These are phyloP conservation scores for Sarocladiaceae sp. DNA, from an alignment of 2,329 filamentous ascomycete species.

Conservation along the genomic window DNA sequence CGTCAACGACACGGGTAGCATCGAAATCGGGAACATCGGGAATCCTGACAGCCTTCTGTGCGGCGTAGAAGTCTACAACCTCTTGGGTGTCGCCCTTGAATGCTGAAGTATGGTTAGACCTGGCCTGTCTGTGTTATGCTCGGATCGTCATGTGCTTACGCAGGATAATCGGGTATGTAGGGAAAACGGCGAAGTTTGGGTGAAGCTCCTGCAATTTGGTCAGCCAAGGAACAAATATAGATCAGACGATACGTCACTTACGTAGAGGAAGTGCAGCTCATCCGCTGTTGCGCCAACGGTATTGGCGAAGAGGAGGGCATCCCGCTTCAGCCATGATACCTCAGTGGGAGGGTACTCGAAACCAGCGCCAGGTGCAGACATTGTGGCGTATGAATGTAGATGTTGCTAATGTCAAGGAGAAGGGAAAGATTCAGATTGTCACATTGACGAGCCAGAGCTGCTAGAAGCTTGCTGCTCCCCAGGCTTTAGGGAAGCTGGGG, in stretches of 20 bases:
- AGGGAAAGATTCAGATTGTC: neutral
- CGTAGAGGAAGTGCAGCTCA: slow-evolving; percentile 90
- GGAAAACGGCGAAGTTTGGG: slow-evolving; percentile 81
- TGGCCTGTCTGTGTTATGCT: neutral
- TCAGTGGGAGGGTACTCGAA: slow-evolving; percentile 74
- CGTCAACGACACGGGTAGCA: slow-evolving; percentile 70
- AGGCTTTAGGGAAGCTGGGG: slow-evolving; percentile 5
- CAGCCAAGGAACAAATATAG: neutral
- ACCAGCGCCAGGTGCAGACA: slow-evolving; percentile 56
- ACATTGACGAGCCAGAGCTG: neutral
- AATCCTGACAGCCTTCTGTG: slow-evolving; percentile 62
- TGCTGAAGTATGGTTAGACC: slow-evolving; percentile 32
- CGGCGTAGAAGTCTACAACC: slow-evolving; percentile 79
- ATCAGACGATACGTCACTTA: slow-evolving; percentile 38
- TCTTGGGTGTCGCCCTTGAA: slow-evolving; percentile 77
- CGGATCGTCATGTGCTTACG: slow-evolving; percentile 34
- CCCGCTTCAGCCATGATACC: slow-evolving; percentile 83
- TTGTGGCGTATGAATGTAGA: slow-evolving; percentile 13
- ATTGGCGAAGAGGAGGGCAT: slow-evolving; percentile 84
- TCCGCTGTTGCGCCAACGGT: slow-evolving; percentile 82
- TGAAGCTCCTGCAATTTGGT: slow-evolving; percentile 86
- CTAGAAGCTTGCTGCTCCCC: neutral
- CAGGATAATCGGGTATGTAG: slow-evolving; percentile 80
- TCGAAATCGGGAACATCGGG: slow-evolving; percentile 76
- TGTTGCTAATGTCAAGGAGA: neutral